Base-by-base conservation (phyloP, 2,329 filamentous ascomycete species). In the Emergomyces orientalis region DNA sequence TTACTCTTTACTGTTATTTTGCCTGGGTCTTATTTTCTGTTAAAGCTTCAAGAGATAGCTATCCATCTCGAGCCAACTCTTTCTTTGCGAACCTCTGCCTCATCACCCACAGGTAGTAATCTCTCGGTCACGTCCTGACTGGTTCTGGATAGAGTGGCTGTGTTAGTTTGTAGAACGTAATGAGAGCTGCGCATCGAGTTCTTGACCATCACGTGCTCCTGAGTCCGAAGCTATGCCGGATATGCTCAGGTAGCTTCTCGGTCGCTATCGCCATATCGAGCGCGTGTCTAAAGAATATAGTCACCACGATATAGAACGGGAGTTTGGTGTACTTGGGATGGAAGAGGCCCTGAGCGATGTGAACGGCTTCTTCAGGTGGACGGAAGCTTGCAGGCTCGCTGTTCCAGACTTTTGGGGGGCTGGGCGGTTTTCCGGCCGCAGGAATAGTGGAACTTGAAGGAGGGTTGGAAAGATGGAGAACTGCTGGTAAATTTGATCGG, bases 401-500 rank as follows among this genome's bases (percentile, higher is more conserved):
- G 22, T 60, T 11, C 59, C 45, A 57, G 22, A 56, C 25, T n/a
- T 55, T 22, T 45, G 22, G 37, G 56, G 56, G 7, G 22, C 49
- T 9, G 25, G n/a, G 41, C 60, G 52, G 30, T 60, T 59, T 30
- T 25, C 6, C 14, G 65, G 63, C 65, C 66, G 66, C 47, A 61
- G 51, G 39, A 22, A 62, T 25, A 56, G 61, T 8, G 66, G 65
- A 32, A 66, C 63, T 39, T 64, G 66, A 39, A 67, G 56, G 4
- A 57, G 45, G 3, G 66, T 67, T 2, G 61, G 65, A 32, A 66
- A 56, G 59, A 65, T 59, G 5, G 66, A 63, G 47, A 65, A 66
- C 41, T 66, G 65, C 11, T 60, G 54, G 55, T 63, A 64, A 5
- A 63, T 62, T 43, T 49, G 58, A n/a, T 66, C 65, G 3, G 41